Evolutionary conservation across 1,284 basidiomycete genomes (phyloP).

Genomic region (Irpex lacteus): DNA sequence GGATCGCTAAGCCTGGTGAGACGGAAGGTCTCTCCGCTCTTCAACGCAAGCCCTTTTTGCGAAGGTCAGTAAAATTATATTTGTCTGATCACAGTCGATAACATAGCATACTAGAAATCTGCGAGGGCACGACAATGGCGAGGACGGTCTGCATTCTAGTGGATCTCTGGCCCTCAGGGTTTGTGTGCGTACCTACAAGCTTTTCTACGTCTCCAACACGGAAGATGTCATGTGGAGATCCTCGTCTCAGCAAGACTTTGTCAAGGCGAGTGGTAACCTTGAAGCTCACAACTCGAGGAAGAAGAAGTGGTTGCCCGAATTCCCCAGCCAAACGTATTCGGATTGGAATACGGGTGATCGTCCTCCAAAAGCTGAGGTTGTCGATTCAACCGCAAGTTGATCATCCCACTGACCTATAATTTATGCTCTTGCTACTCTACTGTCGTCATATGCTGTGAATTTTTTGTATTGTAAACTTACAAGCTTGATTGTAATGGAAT

Average conservation of each 20-base stretch:
- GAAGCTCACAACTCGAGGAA: constrained; percentile 21
- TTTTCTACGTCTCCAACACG: constrained; percentile 78
- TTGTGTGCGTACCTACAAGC: constrained; percentile 80
- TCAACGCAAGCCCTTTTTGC: constrained; percentile 71
- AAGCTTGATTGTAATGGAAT: neutral
- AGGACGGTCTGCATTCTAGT: constrained; percentile 1
- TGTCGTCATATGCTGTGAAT: neutral
- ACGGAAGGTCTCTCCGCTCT: constrained; percentile 46
- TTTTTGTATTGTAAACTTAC: neutral
- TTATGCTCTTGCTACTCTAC: neutral
- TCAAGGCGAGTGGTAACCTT: constrained; percentile 21
- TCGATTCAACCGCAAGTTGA: neutral
- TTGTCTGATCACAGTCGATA: neutral
- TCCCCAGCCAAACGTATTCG: constrained; percentile 14
- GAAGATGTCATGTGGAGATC: constrained; percentile 63
- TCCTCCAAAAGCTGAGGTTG: neutral
- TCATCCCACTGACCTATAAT: neutral
- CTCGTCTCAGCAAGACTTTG: constrained; percentile 33
- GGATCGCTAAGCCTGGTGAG: constrained; percentile 40
- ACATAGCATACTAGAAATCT: neutral
- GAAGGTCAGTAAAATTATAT: constrained; percentile 46
- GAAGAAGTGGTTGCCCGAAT: constrained; percentile 30
- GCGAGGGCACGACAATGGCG: constrained; percentile 3
- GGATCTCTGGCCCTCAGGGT: constrained; percentile 80
- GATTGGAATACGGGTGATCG: neutral